Conservation (phyloP, 305 asterid genomes). For the Nicotiana rustica region DNA sequence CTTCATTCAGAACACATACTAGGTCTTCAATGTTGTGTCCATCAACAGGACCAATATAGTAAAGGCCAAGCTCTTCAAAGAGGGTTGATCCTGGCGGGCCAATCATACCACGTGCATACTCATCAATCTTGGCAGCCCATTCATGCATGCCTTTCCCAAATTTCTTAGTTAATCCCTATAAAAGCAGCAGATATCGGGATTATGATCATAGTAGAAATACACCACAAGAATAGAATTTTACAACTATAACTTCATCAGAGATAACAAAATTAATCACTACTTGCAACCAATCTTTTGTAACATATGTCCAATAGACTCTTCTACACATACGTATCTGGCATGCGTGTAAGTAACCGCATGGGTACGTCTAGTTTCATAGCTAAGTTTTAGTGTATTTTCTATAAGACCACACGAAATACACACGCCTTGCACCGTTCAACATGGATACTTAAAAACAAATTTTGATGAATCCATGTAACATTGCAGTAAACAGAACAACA, state of each 20-base stretch:
- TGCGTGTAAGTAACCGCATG: background rate
- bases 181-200: constrained; percentile 39
- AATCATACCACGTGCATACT: constrained; percentile 90
- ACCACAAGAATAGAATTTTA: background rate
- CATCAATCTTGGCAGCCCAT: constrained; percentile 96
- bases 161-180: constrained; percentile 77
- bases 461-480: background rate
- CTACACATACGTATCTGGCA: background rate
- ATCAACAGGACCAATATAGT: constrained; percentile 91
- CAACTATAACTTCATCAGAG: background rate
- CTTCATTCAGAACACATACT: constrained; percentile 74
- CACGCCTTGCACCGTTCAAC: background rate
- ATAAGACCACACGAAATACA: background rate
- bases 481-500: constrained; percentile 9
- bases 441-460: background rate
- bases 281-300: background rate
- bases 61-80: constrained; percentile 92
- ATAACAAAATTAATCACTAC: background rate
- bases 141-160: constrained; percentile 88
- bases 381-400: background rate
- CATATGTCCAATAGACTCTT: background rate
- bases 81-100: constrained; percentile 94
- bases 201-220: constrained; percentile 13
- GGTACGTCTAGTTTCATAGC: background rate
- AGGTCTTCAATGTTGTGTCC: constrained; percentile 92